Evolutionary conservation across 345 rosid genomes (phyloP), one percentile per base, ranked within the genome.

Genomic region (Heritiera littoralis): DNA sequence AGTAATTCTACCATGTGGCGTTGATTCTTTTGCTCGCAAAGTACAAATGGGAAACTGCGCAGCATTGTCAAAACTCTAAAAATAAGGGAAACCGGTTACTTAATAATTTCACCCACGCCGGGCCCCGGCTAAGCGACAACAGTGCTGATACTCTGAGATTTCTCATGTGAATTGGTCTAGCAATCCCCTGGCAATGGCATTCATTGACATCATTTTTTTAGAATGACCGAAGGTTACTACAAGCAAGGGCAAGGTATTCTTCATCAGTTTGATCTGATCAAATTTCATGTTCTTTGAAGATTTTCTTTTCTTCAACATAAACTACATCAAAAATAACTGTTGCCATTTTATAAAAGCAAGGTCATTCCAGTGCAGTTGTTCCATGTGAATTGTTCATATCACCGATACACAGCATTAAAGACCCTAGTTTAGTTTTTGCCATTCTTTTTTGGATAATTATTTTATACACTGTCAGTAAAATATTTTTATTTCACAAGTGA

Each of bases 1-100:
- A 54, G 12, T 17, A 52, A 28, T 71, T 30, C 20, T n/a, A 49
- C 60, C 60, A 51, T 9, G 20, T 55, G 76, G 48, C 40, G n/a
- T 73, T 59, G 55, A 74, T 58, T 63, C 77, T 23, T 74, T 43
- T 74, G 66, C 67, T 59, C 66, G 54, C 14, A 58, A 74, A 74
- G 40, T 58, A 58, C 54, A 74, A n/a, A 58, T 58, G n/a, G 77
- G 49, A 73, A 73, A 38, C 61, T 54, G 48, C 9, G 43, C 8
- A 13, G 11, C 13, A 15, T 55, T 54, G 28, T 32, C 28, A 35
- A 35, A 1, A 35, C 38, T 35, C 17, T 18, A 72, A 55, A 35
- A 35, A 15, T 55, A 35, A 18, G 61, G 2, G 55, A 68, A 73
- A 73, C 49, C 12, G 13, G 32, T n/a, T 32, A 38, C 2, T 32